phyloP scores from a whole-genome alignment of 192 early-diverging fungal species.

The Fimicolochytrium jonesii region DNA sequence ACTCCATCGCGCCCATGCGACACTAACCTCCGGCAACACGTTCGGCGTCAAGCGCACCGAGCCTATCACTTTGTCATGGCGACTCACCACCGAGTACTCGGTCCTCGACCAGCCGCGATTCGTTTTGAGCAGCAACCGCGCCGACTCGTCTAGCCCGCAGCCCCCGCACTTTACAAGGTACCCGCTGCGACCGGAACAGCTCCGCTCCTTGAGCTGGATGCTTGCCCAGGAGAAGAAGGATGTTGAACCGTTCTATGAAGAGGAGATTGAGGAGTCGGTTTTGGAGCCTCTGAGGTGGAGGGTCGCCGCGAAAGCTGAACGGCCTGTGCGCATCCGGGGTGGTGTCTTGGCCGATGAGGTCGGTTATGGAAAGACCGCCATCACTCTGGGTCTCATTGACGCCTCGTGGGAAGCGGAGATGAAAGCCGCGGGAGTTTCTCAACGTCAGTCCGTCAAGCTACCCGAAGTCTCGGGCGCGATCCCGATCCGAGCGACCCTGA shows the following conservation, averaged over 20 bases:
- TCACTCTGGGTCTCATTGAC: slow-evolving; percentile 44
- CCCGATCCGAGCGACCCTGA: slow-evolving; percentile 38
- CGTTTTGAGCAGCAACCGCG: slow-evolving; percentile 27
- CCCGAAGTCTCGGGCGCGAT: slow-evolving; percentile 18
- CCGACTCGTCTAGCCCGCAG: slow-evolving; percentile 29
- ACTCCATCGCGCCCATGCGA: slow-evolving; percentile 34
- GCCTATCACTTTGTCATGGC: slow-evolving; percentile 27
- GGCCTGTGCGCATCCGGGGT: slow-evolving; percentile 33
- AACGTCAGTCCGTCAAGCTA: background rate
- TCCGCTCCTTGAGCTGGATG: slow-evolving; percentile 47
- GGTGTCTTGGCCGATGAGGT: slow-evolving; percentile 48
- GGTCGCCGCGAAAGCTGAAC: slow-evolving; percentile 34
- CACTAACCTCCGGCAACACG: slow-evolving; percentile 1
- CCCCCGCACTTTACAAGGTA: slow-evolving; percentile 39
- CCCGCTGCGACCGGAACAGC: slow-evolving; percentile 38
- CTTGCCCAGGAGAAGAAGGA: slow-evolving; percentile 31
- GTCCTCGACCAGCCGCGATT: background rate
- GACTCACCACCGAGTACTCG: slow-evolving; percentile 15
- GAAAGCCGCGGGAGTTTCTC: too few relatives aligned
- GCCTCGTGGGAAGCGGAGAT: too few relatives aligned
- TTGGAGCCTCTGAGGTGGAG: slow-evolving; percentile 36
- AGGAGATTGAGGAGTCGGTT: slow-evolving; percentile 39
- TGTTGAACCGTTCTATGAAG: slow-evolving; percentile 30
- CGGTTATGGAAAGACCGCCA: slow-evolving; percentile 49
- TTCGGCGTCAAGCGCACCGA: background rate